Conservation (phyloP, 2,329 filamentous ascomycete genomes). For the Ophiostoma ulmi region DNA sequence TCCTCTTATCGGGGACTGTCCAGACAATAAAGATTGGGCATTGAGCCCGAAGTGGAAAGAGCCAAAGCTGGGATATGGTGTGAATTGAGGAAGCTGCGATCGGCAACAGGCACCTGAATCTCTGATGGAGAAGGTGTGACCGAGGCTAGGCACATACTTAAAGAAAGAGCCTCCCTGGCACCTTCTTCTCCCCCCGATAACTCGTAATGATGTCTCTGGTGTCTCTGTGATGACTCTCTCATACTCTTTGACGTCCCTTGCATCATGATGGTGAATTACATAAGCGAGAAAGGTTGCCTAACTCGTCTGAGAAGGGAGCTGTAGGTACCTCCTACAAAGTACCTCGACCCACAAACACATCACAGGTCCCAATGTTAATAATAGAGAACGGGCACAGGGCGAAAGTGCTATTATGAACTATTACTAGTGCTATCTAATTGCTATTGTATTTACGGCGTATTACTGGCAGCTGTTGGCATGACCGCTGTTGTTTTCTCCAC, state of each 20-base stretch:
- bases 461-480: slow-evolving; percentile 9
- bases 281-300: neutral
- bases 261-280: neutral
- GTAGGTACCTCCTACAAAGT: neutral
- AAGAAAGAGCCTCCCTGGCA: slow-evolving; percentile 3
- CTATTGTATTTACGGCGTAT: slow-evolving; percentile 4
- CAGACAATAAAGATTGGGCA: neutral
- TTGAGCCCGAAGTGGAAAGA: neutral
- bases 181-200: neutral
- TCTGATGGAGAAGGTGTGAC: neutral
- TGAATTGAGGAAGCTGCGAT: neutral
- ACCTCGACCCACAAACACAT: neutral
- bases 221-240: neutral
- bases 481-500: slow-evolving; percentile 10
- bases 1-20: neutral
- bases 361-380: neutral
- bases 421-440: neutral
- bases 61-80: neutral
- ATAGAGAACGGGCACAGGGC: neutral
- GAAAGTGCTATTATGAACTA: neutral
- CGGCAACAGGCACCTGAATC: neutral
- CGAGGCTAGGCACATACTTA: neutral
- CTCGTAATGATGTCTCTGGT: neutral
- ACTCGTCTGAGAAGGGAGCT: slow-evolving; percentile 1
- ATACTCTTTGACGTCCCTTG: slow-evolving; percentile 4